Percentiles rank a stretch among this genome's conserved stretches.
Evolutionary conservation across 2,329 filamentous ascomycete species (phyloP).

Genomic region (Pseudogymnoascus sp.): DNA sequence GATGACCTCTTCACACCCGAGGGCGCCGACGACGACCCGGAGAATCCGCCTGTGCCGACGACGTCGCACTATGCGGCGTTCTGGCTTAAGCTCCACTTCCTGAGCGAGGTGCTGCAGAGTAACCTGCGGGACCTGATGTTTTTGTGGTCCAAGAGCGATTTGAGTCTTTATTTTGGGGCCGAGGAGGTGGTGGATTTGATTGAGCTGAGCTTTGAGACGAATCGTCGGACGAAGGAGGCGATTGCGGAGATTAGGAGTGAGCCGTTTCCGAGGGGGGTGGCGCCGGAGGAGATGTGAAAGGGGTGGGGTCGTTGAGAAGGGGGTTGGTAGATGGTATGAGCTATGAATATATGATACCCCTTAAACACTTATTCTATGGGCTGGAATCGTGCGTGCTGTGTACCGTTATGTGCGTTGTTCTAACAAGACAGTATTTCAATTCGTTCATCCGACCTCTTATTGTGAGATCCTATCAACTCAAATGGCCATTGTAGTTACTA

Average conservation of each 20-base stretch:
- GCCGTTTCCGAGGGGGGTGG: slow-evolving; percentile 33
- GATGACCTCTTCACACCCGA: slow-evolving; percentile 52
- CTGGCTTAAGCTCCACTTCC: slow-evolving; percentile 57
- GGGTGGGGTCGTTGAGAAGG: not conserved
- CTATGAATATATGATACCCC: slow-evolving; percentile 5
- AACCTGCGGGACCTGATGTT: slow-evolving; percentile 56
- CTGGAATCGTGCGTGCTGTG: not conserved
- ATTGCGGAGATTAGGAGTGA: slow-evolving; percentile 50
- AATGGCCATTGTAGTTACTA: not conserved
- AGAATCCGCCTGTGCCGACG: slow-evolving; percentile 39
- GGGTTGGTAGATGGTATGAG: slow-evolving; percentile 1
- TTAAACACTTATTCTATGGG: not conserved
- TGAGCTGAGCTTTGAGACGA: slow-evolving; percentile 56
- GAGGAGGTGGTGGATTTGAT: slow-evolving; percentile 57
- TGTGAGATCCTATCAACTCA: not conserved
- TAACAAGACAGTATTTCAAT: not conserved
- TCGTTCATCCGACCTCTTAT: not conserved
- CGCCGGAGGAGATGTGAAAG: not conserved
- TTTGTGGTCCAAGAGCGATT: slow-evolving; percentile 58
- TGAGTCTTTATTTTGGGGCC: slow-evolving; percentile 54
- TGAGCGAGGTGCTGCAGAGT: slow-evolving; percentile 57
- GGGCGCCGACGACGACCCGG: slow-evolving; percentile 7
- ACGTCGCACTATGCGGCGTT: slow-evolving; percentile 53
- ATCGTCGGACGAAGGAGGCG: slow-evolving; percentile 48
- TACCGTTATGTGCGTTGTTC: not conserved